Conservation (phyloP, 2,329 filamentous ascomycete genomes). For the Calonectria crousiana region DNA sequence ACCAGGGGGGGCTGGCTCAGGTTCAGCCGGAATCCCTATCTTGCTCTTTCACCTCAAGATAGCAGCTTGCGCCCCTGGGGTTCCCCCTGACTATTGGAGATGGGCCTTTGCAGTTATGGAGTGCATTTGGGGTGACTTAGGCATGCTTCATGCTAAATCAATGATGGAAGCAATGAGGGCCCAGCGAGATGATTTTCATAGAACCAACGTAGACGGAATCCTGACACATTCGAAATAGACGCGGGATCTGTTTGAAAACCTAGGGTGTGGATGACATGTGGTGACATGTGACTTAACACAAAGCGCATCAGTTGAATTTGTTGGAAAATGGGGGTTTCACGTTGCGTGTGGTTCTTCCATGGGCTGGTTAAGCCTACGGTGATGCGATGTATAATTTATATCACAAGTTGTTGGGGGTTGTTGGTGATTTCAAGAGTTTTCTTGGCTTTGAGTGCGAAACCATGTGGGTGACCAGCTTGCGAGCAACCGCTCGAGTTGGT, state of each 20-base stretch:
- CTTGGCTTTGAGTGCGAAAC: neutral
- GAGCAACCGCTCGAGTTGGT: neutral
- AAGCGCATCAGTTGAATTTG: constrained; percentile 7
- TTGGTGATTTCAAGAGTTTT: neutral
- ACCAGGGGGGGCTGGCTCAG: constrained; percentile 56
- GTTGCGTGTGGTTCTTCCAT: neutral
- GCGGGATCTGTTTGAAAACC: neutral
- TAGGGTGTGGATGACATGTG: neutral
- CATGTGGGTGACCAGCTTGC: neutral
- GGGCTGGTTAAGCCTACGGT: constrained; percentile 16
- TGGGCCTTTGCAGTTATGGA: constrained; percentile 61
- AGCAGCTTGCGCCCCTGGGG: constrained; percentile 60
- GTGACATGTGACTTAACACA: neutral
- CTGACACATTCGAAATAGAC: constrained; percentile 7
- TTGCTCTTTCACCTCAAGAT: constrained; percentile 62
- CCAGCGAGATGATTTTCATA: constrained; percentile 33
- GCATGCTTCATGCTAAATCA: constrained; percentile 62
- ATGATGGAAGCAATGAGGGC: constrained; percentile 57
- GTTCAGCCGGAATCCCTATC: constrained; percentile 61
- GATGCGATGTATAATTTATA: neutral
- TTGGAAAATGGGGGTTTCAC: neutral
- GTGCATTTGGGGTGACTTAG: constrained; percentile 63
- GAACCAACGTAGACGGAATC: constrained; percentile 24
- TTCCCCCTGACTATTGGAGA: constrained; percentile 55
- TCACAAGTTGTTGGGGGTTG: constrained; percentile 14